A percentile compares a stretch with the other conserved stretches of the same genome.
Evolutionary conservation across 306 rosid genomes (phyloP).

Genomic region (Urtica urens): DNA sequence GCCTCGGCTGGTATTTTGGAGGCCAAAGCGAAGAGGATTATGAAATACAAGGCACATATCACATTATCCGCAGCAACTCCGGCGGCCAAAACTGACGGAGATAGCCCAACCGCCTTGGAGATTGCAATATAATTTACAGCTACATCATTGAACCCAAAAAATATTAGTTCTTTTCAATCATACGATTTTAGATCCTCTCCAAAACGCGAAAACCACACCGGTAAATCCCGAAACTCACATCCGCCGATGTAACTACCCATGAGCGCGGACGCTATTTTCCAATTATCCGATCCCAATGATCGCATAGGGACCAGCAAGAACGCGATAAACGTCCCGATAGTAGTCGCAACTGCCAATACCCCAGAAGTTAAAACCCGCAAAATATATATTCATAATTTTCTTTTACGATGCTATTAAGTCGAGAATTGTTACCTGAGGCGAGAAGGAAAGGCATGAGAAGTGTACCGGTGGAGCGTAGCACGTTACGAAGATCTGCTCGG

Average conservation of each 20-base stretch:
- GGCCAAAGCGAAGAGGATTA: slow-evolving; percentile 33
- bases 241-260: slow-evolving; percentile 51
- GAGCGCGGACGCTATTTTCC: slow-evolving; percentile 45
- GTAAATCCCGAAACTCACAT: slow-evolving; percentile 24
- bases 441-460: slow-evolving; percentile 49
- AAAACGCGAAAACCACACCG: background rate
- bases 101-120: slow-evolving; percentile 40
- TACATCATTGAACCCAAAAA: slow-evolving; percentile 19
- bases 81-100: slow-evolving; percentile 43
- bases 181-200: background rate
- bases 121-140: slow-evolving; percentile 48
- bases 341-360: slow-evolving; percentile 28
- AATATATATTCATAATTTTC: background rate
- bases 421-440: slow-evolving; percentile 39
- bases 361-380: background rate
- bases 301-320: slow-evolving; percentile 39
- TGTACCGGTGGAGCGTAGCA: slow-evolving; percentile 40
- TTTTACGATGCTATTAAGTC: no score
- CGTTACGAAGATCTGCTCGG: slow-evolving; percentile 44
- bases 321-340: slow-evolving; percentile 37
- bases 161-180: no score
- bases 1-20: slow-evolving; percentile 31
- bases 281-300: slow-evolving; percentile 44
- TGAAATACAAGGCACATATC: slow-evolving; percentile 32
- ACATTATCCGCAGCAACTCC: slow-evolving; percentile 49